phyloP scores from a whole-genome alignment of 495 filamentous ascomycete species.

The Neurospora sp. region DNA sequence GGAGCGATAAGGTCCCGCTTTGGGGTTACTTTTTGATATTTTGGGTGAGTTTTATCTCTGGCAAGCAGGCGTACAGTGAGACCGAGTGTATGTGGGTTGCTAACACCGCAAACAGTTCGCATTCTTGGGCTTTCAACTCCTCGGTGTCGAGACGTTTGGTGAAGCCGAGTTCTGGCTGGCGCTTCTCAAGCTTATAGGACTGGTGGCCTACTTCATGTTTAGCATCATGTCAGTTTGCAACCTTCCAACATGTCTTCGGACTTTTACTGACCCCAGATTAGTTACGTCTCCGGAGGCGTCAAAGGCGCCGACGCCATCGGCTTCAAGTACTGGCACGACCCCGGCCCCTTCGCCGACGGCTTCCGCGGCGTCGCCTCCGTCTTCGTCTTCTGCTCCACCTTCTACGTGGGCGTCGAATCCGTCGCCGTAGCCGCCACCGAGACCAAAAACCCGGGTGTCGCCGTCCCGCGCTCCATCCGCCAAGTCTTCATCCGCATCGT shows the following conservation, averaged over 20 bases:
- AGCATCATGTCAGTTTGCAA: constrained; percentile 40
- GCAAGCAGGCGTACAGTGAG: background rate
- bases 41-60: constrained; percentile 38
- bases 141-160: constrained; percentile 43
- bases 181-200: constrained; percentile 54
- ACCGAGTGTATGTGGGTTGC: background rate
- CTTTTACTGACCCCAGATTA: background rate
- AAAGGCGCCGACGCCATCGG: constrained; percentile 39
- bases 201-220: constrained; percentile 59
- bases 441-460: constrained; percentile 59
- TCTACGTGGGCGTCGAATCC: constrained; percentile 67
- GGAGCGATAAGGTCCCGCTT: constrained; percentile 40
- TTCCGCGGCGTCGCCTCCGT: constrained; percentile 51
- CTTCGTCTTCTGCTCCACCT: constrained; percentile 57
- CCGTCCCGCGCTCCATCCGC: constrained; percentile 60
- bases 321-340: constrained; percentile 58
- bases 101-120: constrained; percentile 22
- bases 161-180: constrained; percentile 58
- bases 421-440: constrained; percentile 67
- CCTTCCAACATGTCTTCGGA: background rate
- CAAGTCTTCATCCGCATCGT: constrained; percentile 69
- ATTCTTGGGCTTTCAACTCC: constrained; percentile 35
- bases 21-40: constrained; percentile 56
- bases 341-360: constrained; percentile 55
- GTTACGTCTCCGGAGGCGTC: constrained; percentile 41